Evolutionary conservation across 805 yeast genomes (phyloP), one percentile per base, ranked within the genome.

Genomic region (Zygosaccharomyces pseudorouxii): DNA sequence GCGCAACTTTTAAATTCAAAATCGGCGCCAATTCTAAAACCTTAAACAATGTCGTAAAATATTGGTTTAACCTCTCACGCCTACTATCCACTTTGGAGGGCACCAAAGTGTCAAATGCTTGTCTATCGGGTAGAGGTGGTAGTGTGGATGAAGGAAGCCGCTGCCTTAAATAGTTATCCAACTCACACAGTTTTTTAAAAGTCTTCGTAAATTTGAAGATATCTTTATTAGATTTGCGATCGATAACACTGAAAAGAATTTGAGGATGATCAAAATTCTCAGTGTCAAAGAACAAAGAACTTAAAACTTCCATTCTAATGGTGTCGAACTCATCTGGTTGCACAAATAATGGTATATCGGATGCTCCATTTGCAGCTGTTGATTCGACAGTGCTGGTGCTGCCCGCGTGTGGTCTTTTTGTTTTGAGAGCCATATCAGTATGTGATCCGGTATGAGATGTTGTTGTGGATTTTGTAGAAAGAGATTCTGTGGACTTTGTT

Each of bases 161-260:
- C 4, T 78, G 78, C 53, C 89, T 72, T 9, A 88, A 69, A 35
- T 75, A 78, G 19, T 69, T 65, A 64, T 89, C 95, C 52, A 90
- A 73, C 8, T 74, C 71, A 5, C 71, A 53, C n/a, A 92, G 68
- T 56, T 82, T 84, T 1, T 77, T 69, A 50, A 81, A 76, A 1
- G 80, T 65, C 59, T 89, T 89, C 37, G 80, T 71, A 46, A 88
- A 80, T 55, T 81, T 75, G 84, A 95, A 90, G 72, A 86, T 77
- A 56, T 82, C 88, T 51, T 81, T 81, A 35, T 73, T 71, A 2
- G 82, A 68, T 20, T 74, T 80, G 29, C 81, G 75, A 55, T 86
- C 92, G 40, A 76, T 69, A 4, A 86, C 80, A 14, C 84, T 75
- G 46, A 90, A 74, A 1, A 85, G 72, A 19, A 86, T 73, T 25